phyloP scores from a whole-genome alignment of 495 filamentous ascomycete species.

The Neurospora sp. region DNA sequence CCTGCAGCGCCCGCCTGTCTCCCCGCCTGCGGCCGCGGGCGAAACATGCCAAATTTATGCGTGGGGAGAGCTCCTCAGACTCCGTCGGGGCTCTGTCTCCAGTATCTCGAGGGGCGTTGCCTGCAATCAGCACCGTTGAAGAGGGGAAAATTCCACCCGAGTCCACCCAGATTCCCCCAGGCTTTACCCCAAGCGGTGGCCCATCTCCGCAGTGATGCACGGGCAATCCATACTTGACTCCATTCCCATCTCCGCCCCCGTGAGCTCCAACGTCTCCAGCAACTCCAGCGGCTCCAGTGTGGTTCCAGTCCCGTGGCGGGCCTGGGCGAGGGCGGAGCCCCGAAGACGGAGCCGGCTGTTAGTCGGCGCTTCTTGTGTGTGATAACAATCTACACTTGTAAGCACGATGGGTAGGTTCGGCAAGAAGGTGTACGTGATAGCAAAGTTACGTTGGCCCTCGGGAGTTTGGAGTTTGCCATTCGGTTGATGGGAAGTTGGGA shows the following conservation, averaged over 20 bases:
- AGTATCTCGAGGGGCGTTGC: background rate
- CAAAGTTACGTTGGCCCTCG: background rate
- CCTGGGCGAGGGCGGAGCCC: background rate
- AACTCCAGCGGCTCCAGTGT: background rate
- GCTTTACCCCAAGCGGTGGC: background rate
- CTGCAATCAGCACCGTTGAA: background rate
- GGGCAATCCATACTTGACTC: background rate
- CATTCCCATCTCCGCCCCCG: background rate
- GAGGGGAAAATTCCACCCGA: background rate
- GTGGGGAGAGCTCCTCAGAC: background rate
- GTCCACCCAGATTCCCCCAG: background rate
- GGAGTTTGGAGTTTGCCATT: background rate
- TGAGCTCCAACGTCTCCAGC: background rate
- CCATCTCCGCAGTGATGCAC: background rate
- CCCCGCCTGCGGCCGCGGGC: background rate
- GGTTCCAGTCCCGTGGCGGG: background rate
- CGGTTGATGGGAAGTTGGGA: background rate
- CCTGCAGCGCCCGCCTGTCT: background rate
- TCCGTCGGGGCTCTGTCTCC: background rate
- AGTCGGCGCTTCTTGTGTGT: background rate
- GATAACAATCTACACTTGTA: background rate
- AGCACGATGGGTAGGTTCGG: background rate
- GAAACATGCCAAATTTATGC: background rate
- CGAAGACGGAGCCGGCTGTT: background rate
- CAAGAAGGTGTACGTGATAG: background rate